Evolutionary conservation across 805 yeast genomes (phyloP).

Genomic region (Candida oleophila): DNA sequence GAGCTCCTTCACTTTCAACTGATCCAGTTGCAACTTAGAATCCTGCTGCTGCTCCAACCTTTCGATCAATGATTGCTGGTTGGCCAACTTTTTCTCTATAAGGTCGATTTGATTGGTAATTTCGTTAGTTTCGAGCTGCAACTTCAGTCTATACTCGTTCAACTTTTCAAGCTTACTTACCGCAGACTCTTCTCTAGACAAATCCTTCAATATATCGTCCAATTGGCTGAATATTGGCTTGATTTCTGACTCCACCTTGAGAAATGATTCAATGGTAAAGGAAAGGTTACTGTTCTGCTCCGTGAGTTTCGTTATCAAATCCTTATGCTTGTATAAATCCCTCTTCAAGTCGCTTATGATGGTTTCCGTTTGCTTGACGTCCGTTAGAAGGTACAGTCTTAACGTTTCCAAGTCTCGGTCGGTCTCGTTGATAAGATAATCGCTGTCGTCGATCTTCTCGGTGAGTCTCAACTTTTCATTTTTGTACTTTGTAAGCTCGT

Average conservation of each 20-base stretch:
- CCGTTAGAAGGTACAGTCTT: conserved; percentile 57
- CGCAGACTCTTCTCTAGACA: conserved; percentile 41
- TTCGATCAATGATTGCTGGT: conserved; percentile 16
- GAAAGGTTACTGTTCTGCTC: conserved; percentile 48
- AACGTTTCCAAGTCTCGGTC: conserved; percentile 60
- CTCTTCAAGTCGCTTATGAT: conserved; percentile 52
- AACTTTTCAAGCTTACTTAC: conserved; percentile 33
- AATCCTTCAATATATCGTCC: conserved; percentile 51
- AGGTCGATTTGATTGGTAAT: conserved; percentile 49
- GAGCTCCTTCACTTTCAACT: conserved; percentile 42
- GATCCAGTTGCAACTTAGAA: conserved; percentile 43
- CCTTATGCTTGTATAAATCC: conserved; percentile 39
- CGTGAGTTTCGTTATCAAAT: conserved; percentile 30
- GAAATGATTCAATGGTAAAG: conserved; percentile 58
- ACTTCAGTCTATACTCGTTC: conserved; percentile 41
- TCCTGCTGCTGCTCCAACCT: conserved; percentile 44
- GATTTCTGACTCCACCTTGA: conserved; percentile 36
- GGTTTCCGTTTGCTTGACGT: conserved; percentile 53
- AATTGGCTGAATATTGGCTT: conserved; percentile 47
- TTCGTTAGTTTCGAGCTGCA: conserved; percentile 39
- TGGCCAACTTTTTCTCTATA: conserved; percentile 40
- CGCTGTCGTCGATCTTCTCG: conserved; percentile 59
- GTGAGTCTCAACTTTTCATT: conserved; percentile 57
- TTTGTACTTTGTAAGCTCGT: conserved; percentile 64
- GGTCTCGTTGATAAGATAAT: conserved; percentile 54